Percentiles rank a stretch among this genome's conserved stretches.
Conservation (phyloP, 805 yeast genomes). For the Starmerella scarabaei region DNA sequence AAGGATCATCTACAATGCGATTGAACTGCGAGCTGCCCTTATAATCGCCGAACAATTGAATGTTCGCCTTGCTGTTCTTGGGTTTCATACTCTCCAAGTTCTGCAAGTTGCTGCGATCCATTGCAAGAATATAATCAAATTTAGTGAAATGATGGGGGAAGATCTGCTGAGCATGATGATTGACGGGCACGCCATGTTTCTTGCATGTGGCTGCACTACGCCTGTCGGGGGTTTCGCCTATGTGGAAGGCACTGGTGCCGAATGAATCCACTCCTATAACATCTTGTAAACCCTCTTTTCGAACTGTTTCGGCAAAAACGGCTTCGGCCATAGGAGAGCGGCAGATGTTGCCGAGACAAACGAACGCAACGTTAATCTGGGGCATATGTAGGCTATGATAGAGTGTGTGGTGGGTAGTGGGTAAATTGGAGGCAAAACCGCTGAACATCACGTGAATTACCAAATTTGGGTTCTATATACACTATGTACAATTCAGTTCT, state of each 20-base stretch:
- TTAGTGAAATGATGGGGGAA: constrained; percentile 51
- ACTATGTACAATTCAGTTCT: neutral
- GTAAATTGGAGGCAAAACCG: too few relatives aligned
- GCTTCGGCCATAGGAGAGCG: constrained; percentile 99
- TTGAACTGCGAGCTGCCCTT: constrained; percentile 38
- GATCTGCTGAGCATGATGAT: constrained; percentile 64
- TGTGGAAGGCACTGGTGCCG: constrained; percentile 78
- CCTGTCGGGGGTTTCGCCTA: constrained; percentile 70
- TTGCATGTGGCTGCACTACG: constrained; percentile 58
- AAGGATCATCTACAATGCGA: constrained; percentile 72
- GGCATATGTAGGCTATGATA: constrained; percentile 3
- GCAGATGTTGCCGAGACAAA: constrained; percentile 87
- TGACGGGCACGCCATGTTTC: constrained; percentile 57
- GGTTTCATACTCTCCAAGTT: constrained; percentile 36
- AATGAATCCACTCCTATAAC: constrained; percentile 58
- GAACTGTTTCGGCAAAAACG: constrained; percentile 55
- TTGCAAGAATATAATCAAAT: constrained; percentile 47
- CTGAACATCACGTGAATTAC: too few relatives aligned
- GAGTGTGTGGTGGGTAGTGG: neutral
- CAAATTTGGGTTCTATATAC: too few relatives aligned
- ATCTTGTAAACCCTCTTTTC: constrained; percentile 33
- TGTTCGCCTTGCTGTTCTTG: constrained; percentile 34
- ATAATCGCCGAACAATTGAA: constrained; percentile 74
- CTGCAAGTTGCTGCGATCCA: constrained; percentile 37
- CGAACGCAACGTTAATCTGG: constrained; percentile 56